Evolutionary conservation across 352 stramenopile species (phyloP), one percentile per base, ranked within the genome.

Genomic region (Phytopythium cucurbitacearum): DNA sequence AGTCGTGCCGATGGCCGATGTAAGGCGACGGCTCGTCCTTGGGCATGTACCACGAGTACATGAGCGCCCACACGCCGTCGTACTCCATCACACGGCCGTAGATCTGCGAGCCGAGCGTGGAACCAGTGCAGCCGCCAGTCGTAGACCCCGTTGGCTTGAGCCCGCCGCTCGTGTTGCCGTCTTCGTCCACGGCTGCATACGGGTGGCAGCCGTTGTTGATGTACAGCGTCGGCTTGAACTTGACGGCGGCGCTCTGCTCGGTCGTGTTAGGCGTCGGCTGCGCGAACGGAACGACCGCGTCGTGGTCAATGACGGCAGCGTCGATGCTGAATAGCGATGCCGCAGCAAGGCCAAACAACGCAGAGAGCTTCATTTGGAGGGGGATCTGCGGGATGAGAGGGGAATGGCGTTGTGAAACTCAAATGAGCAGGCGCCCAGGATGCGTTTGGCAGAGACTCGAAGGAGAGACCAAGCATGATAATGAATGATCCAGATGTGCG

Each of bases 171-270:
- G 59, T 71, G 48, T 71, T 60, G 15, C 63, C 63, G 11, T 52
- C 55, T 32, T 55, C 48, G 12, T 71, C 59, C 11, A 71, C n/a
- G 33, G 59, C 21, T 28, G 66, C 59, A 53, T 75, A 75, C 47
- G 66, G 54, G 51, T 64, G 59, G 47, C 65, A 73, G 21, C 59
- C 59, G 47, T 70, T 73, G 13, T 55, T 57, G 54, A 70, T 65
- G 51, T 64, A 41, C 47, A 75, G 62, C 46, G 66, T 56, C 12
- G 64, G 67, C 57, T 76, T 75, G 50, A 69, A 73, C 57, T 65
- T 66, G 39, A 73, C 15, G 5, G 53, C 65, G 13, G 56, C 53
- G 3, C 28, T 49, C 41, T 73, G 54, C 15, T 41, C 48, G 15
- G 45, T 43, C 10, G 52, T 44, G 6, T 41, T 53, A 8, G 64